phyloP scores from a whole-genome alignment of 78 protist genomes.

The Polysphondylium violaceum region DNA sequence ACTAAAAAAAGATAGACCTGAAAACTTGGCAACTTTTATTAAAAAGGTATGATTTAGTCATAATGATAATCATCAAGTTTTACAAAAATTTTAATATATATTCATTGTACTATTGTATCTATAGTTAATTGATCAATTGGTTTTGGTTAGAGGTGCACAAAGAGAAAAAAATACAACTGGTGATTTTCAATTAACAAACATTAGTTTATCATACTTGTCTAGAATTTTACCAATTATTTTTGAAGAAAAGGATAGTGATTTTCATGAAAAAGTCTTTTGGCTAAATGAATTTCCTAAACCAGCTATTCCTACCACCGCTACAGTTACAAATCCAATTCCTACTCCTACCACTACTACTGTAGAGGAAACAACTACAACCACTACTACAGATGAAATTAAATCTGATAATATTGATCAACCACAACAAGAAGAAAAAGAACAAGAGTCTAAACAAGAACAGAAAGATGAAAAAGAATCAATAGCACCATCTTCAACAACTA shows the following conservation, averaged over 20 bases:
- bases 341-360: background rate
- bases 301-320: background rate
- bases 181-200: slow-evolving; percentile 19
- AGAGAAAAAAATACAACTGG: slow-evolving; percentile 48
- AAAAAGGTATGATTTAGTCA: slow-evolving; percentile 1
- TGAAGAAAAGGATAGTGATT: slow-evolving; percentile 19
- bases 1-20: slow-evolving; percentile 16
- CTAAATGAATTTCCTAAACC: slow-evolving; percentile 5
- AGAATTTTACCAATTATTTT: slow-evolving; percentile 63
- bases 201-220: slow-evolving; percentile 9
- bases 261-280: slow-evolving; percentile 27
- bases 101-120: background rate
- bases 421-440: background rate
- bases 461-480: background rate
- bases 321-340: background rate
- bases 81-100: background rate
- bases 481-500: background rate
- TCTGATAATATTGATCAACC: background rate
- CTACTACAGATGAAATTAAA: background rate
- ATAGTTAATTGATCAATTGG: slow-evolving; percentile 23
- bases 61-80: background rate
- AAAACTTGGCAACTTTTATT: slow-evolving; percentile 19
- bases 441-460: background rate
- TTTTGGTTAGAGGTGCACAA: slow-evolving; percentile 6
- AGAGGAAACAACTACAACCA: no score